A percentile compares a stretch with the other conserved stretches of the same genome.
Conservation (phyloP, 176 grass and related monocot genomes). For the Musa troglodytarum region DNA sequence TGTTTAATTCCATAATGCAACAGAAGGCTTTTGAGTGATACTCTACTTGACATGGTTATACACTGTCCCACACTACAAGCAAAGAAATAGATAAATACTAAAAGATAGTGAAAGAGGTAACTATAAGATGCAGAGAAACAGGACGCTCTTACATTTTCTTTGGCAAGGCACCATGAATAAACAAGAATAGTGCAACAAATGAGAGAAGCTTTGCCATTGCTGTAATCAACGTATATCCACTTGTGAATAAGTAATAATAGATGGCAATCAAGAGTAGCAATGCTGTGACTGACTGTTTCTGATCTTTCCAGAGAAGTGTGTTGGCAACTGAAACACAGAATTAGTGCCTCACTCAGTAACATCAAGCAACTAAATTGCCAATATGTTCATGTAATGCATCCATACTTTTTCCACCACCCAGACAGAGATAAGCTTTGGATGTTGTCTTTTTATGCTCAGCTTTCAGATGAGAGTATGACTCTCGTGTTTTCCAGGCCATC, state of each 20-base stretch:
- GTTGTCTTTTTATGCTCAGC: conserved; percentile 51
- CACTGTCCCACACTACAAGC: background rate
- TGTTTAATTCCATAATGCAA: no score
- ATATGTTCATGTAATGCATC: conserved; percentile 14
- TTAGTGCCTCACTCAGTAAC: background rate
- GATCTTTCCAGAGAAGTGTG: conserved; percentile 90
- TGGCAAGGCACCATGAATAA: conserved; percentile 81
- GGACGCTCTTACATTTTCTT: conserved; percentile 49
- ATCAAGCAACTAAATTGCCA: conserved; percentile 12
- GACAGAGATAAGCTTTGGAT: conserved; percentile 76
- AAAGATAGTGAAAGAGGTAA: conserved; percentile 8
- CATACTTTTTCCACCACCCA: conserved; percentile 81
- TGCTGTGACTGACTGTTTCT: conserved; percentile 62
- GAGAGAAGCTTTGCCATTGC: conserved; percentile 82
- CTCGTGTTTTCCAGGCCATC: conserved; percentile 78
- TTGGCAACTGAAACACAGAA: conserved; percentile 60
- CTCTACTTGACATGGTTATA: no score
- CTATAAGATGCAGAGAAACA: conserved; percentile 2
- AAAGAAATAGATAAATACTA: background rate
- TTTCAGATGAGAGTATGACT: conserved; percentile 72
- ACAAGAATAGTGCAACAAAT: conserved; percentile 64
- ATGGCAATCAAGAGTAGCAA: conserved; percentile 54
- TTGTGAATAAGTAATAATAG: conserved; percentile 92
- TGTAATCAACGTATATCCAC: conserved; percentile 81
- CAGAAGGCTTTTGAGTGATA: no score